Evolutionary conservation across 1,284 basidiomycete genomes (phyloP), one percentile per base, ranked within the genome.

Genomic region (Entoloma clypeatum): DNA sequence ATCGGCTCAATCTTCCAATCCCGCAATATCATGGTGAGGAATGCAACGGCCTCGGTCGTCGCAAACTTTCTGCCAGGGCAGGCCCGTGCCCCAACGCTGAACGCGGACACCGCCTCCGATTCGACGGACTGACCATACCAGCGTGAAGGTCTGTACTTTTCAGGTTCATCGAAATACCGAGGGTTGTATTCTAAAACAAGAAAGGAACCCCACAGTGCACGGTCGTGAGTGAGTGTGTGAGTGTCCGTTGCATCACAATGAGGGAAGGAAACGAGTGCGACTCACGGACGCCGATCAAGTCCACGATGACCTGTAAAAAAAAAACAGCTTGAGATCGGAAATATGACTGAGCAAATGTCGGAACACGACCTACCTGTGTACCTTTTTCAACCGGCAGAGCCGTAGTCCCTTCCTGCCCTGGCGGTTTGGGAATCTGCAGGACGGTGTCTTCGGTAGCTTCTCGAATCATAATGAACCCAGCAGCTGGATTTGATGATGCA

Each of bases 51-150:
- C 52, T 80, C 77, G 0, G 63, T 62, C 2, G 65, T 65, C 3
- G 76, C 72, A 44, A 80, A 80, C 49, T 70, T 74, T 9, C 74
- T 62, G 6, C 78, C 79, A 17, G 79, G 55, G 47, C 79, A 80
- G 2, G 69, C 65, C 3, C 78, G 68, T 7, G 73, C 67, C 66
- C 74, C 73, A 22, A 74, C 51, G 50, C 73, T 69, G 53, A 76
- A 75, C 5, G 67, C 71, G 3, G 71, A 64, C 44, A 70, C 67
- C 2, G 58, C 54, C 24, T 73, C 68, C 1, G 59, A 58, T 6
- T 64, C 62, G 14, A 47, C 55, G 4, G 54, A 40, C n/a, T 53
- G 35, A n/a, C 57, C 60, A 24, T 62, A 54, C 61, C 61, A 64
- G 16, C 64, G 47, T 6, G 62, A 64, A 5, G 62, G 64, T 21